A percentile compares a stretch with the other conserved stretches of the same genome.
These are phyloP conservation scores for Chaetomium tenue DNA, from an alignment of 495 filamentous ascomycete species.

Conservation along the genomic window DNA sequence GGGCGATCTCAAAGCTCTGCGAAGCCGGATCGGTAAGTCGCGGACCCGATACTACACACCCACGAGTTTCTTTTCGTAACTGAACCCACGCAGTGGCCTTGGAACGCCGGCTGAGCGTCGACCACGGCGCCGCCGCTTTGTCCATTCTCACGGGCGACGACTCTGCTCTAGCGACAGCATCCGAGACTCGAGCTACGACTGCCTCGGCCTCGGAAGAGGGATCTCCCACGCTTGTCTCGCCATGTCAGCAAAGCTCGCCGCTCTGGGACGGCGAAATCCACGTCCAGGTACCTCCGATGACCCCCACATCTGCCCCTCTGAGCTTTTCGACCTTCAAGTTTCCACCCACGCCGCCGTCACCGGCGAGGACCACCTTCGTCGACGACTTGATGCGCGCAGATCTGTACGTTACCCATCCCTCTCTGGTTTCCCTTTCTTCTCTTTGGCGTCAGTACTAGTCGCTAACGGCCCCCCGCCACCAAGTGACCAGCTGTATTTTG, in stretches of 20 bases:
- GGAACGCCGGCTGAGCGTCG: slow-evolving; percentile 42
- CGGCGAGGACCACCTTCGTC: slow-evolving; percentile 27
- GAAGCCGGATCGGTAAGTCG: slow-evolving; percentile 48
- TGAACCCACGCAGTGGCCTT: slow-evolving; percentile 30
- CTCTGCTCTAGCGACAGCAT: background rate
- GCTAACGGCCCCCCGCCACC: background rate
- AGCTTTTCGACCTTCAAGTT: slow-evolving; percentile 34
- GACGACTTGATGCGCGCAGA: slow-evolving; percentile 46
- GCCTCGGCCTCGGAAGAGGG: slow-evolving; percentile 18
- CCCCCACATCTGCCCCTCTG: slow-evolving; percentile 24
- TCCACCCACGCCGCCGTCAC: slow-evolving; percentile 34
- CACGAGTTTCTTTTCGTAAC: background rate
- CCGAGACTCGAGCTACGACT: slow-evolving; percentile 17
- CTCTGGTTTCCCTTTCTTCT: background rate
- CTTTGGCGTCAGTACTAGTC: background rate
- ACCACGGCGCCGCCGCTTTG: slow-evolving; percentile 26
- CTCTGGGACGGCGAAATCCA: slow-evolving; percentile 31
- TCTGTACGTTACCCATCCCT: slow-evolving; percentile 34
- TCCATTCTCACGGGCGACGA: slow-evolving; percentile 21
- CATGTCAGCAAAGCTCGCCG: slow-evolving; percentile 17
- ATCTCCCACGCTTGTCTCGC: slow-evolving; percentile 23
- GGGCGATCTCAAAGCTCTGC: slow-evolving; percentile 52
- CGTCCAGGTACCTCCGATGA: slow-evolving; percentile 26
- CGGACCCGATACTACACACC: background rate
- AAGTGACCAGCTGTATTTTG: slow-evolving; percentile 59